A percentile compares a stretch with the other conserved stretches of the same genome.
These are phyloP conservation scores for Mortierella sp. DNA, from an alignment of 371 early-diverging fungal genomes.

Conservation along the genomic window DNA sequence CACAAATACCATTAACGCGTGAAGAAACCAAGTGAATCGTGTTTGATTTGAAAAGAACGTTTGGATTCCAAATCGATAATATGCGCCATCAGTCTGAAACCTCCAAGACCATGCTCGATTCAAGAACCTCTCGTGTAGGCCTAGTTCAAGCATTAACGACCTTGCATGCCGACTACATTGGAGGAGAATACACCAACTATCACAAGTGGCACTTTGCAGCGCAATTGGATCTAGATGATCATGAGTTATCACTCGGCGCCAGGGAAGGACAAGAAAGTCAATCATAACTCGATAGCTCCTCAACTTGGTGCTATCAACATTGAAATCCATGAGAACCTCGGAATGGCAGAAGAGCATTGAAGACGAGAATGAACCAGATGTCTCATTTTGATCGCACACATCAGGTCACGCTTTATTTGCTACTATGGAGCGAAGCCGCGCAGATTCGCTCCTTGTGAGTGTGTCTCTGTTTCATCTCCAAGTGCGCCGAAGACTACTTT, in stretches of 20 bases:
- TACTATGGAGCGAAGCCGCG: conserved; percentile 92
- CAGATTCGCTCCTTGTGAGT: conserved; percentile 86
- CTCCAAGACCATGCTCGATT: conserved; percentile 87
- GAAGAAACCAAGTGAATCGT: conserved; percentile 78
- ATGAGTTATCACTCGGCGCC: conserved; percentile 63
- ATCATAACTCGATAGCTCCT: conserved; percentile 45
- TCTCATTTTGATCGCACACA: conserved; percentile 78
- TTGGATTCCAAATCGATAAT: conserved; percentile 89
- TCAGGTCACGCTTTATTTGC: conserved; percentile 83
- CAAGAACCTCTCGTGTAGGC: conserved; percentile 84
- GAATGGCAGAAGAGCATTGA: conserved; percentile 75
- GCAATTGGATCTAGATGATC: conserved; percentile 78
- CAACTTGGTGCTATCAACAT: conserved; percentile 36
- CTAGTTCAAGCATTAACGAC: conserved; percentile 81
- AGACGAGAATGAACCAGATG: conserved; percentile 77
- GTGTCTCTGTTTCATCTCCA: conserved; percentile 86
- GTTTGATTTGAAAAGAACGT: conserved; percentile 69
- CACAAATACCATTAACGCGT: conserved; percentile 73
- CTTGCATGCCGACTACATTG: conserved; percentile 89
- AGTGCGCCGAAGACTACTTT: conserved; percentile 78
- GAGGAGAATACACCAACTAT: conserved; percentile 88
- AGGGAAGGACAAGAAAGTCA: conserved; percentile 57
- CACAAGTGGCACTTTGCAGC: conserved; percentile 91
- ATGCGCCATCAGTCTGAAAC: conserved; percentile 83
- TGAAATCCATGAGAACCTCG: conserved; percentile 47